Percentiles rank a stretch among this genome's conserved stretches.
These are phyloP conservation scores for Haberlea rhodopensis DNA, from an alignment of 257 asterid species.

Conservation along the genomic window DNA sequence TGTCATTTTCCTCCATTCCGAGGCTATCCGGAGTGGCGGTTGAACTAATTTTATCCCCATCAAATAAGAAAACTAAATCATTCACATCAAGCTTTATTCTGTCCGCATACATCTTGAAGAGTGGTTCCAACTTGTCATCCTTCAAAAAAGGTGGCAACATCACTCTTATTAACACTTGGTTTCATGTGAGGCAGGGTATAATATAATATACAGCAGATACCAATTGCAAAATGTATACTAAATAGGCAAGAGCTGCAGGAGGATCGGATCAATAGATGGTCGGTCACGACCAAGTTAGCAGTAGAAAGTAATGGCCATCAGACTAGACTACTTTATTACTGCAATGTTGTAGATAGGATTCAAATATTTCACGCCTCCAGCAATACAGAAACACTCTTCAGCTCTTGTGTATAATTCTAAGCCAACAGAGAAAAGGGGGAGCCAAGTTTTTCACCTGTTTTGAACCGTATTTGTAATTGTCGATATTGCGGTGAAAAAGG, in stretches of 20 bases:
- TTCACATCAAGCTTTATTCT: slow-evolving; percentile 53
- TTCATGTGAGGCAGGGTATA: neutral
- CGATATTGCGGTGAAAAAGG: neutral
- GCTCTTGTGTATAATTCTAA: neutral
- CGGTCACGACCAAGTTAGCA: neutral
- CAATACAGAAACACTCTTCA: neutral
- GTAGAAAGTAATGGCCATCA: neutral
- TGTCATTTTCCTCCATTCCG: slow-evolving; percentile 87
- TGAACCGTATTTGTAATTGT: neutral
- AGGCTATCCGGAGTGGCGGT: slow-evolving; percentile 62
- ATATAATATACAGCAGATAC: slow-evolving; percentile 6
- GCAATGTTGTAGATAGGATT: neutral
- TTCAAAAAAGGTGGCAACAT: slow-evolving; percentile 30
- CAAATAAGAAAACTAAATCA: slow-evolving; percentile 59
- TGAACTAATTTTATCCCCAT: slow-evolving; percentile 76
- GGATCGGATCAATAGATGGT: neutral
- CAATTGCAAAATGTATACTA: slow-evolving; percentile 3
- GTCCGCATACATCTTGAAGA: slow-evolving; percentile 77
- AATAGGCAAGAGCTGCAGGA: neutral
- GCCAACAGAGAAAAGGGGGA: neutral
- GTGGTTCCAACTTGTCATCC: slow-evolving; percentile 82
- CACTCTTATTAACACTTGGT: slow-evolving; percentile 12
- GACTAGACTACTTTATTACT: neutral
- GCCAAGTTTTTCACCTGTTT: neutral
- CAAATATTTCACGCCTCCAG: neutral